These are phyloP conservation scores for Arctium lappa DNA, from an alignment of 129 eudicot genomes.

Conservation along the genomic window DNA sequence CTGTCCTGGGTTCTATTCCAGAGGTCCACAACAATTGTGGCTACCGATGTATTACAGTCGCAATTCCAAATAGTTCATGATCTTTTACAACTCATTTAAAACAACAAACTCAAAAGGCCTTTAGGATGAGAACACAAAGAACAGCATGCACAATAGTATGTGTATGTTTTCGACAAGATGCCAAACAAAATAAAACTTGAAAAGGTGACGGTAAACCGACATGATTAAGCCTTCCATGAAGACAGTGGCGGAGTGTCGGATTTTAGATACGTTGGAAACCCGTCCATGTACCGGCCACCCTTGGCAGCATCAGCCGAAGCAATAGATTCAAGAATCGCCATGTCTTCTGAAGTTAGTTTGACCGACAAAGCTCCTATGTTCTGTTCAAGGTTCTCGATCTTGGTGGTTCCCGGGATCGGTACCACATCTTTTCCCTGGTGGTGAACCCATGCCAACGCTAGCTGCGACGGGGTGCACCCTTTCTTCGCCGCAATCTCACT, in stretches of 20 bases:
- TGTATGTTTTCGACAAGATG: not conserved
- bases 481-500: conserved; percentile 30
- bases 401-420: conserved; percentile 51
- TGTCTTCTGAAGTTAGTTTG: conserved; percentile 28
- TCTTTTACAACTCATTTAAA: not conserved
- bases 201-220: not conserved
- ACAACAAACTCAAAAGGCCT: not conserved
- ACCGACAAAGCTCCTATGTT: conserved; percentile 39
- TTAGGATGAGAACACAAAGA: not conserved
- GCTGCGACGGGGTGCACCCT: conserved; percentile 43
- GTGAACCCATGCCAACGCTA: conserved; percentile 62
- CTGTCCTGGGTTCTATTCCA: too few relatives aligned
- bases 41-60: too few relatives aligned
- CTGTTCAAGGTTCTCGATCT: conserved; percentile 33
- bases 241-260: conserved; percentile 11
- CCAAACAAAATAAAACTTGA: not conserved
- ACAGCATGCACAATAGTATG: not conserved
- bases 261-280: not conserved
- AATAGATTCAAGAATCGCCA: conserved; percentile 34
- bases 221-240: not conserved
- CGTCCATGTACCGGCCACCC: conserved; percentile 17
- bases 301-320: conserved; percentile 28
- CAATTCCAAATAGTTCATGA: too few relatives aligned
- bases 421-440: conserved; percentile 49
- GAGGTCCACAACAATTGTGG: too few relatives aligned